Base-by-base conservation (phyloP, 2,329 filamentous ascomycete species). In the Aspergillus pseudotamarii region DNA sequence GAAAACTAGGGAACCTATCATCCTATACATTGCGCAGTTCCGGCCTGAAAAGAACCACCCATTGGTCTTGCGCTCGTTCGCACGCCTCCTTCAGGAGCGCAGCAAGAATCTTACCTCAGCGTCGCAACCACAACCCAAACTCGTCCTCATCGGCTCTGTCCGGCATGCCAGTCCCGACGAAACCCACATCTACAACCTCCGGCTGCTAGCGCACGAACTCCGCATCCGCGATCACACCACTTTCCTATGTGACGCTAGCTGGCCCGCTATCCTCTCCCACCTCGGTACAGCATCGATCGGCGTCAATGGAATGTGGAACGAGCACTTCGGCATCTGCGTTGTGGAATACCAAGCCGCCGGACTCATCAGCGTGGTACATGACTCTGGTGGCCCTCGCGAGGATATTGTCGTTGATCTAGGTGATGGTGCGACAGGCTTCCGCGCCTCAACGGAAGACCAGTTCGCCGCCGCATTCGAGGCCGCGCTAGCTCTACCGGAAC, bases 231-330 rank as follows among this genome's bases (percentile, higher is more conserved):
- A 96, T 58, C 83, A 85, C 16, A 93, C 97, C 50, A 88, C 93
- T 62, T 99, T 99, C 76, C 87, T 96, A 66, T 89, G 93, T 61
- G 94, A 99, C 76, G 94, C 93, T 0, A 88, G 91, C 30, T 99
- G 94, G 93, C 88, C 91, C 4, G 87, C 93, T 69, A 92, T 99
- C 59, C 83, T 97, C 11, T 85, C 91, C 36, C 93, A 92, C 87
- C 83, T 98, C 64, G 82, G 87, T 59, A 88, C 83, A 66, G 89
- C 91, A 4, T 94, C 88, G 21, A 87, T 99, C 1, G 95, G 95
- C 57, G 93, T 96, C 34, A 99, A 99, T 71, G 93, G 91, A 73
- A 99, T 99, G 95, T 99, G 95, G 94, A 98, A 97, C 76, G 95
- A 99, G 81, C 95, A 99, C 78, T 99, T 99, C 76, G 95, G 95